phyloP scores from a whole-genome alignment of 169 alveolate species.

The Eimeria sp. region DNA sequence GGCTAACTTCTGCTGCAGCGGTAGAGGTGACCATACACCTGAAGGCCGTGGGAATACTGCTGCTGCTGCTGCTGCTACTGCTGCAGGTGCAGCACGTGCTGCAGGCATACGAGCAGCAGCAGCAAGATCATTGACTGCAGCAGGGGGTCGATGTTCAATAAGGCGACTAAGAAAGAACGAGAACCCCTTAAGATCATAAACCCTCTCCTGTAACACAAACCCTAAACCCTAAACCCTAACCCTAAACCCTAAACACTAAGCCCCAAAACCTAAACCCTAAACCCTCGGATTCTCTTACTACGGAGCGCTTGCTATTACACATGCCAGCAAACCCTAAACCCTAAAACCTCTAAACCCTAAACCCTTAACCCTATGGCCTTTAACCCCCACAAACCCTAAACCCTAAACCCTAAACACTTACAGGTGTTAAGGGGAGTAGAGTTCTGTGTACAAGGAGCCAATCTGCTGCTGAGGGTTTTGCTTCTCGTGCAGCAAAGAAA shows the following conservation, averaged over 20 bases:
- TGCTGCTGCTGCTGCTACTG: not conserved
- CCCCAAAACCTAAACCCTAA: not conserved
- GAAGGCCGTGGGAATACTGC: not conserved
- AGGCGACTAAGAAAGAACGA: not conserved
- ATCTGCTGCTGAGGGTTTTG: conserved; percentile 4
- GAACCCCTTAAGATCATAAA: not conserved
- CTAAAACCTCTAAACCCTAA: not conserved
- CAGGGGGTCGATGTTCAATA: not conserved
- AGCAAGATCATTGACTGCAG: not conserved
- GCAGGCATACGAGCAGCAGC: not conserved
- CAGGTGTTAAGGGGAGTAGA: not conserved
- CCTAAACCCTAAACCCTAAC: not conserved
- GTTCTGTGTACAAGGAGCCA: not conserved
- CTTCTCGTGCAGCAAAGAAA: not conserved
- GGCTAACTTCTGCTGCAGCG: not conserved
- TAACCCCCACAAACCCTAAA: not conserved
- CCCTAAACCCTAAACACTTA: conserved; percentile 2
- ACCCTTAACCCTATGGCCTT: not conserved
- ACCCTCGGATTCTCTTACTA: not conserved
- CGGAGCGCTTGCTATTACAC: no score
- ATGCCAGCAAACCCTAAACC: not conserved
- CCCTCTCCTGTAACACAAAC: not conserved
- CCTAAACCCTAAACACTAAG: not conserved
- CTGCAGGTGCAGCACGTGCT: not conserved
- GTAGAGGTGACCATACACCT: conserved; percentile 23